Conservation (phyloP, 2,329 filamentous ascomycete genomes). For the Ceratocystis diversiconidia region DNA sequence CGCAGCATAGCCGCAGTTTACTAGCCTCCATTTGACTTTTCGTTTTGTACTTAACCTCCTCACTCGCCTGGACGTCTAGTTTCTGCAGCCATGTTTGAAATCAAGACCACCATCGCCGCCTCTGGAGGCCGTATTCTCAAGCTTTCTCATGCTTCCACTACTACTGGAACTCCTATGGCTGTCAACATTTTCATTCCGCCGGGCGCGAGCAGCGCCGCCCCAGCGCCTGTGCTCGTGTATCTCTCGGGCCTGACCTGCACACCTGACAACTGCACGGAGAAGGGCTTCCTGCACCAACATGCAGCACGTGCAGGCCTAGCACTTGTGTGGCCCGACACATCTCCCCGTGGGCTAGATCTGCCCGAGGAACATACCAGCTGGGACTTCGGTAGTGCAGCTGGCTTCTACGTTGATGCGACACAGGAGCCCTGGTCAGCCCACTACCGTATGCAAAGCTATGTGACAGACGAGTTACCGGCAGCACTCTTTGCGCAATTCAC, state of each 20-base stretch:
- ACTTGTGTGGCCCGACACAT: conserved; percentile 91
- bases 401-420: conserved; percentile 88
- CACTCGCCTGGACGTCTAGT: neutral
- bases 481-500: conserved; percentile 59
- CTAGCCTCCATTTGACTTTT: neutral
- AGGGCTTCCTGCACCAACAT: conserved; percentile 80
- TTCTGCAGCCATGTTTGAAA: conserved; percentile 58
- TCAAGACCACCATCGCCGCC: conserved; percentile 73
- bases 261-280: conserved; percentile 68
- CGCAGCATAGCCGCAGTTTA: neutral
- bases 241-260: conserved; percentile 91
- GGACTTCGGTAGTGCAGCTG: conserved; percentile 84
- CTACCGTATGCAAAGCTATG: conserved; percentile 93
- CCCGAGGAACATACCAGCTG: conserved; percentile 74
- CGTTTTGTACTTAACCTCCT: neutral
- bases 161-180: conserved; percentile 76
- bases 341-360: conserved; percentile 68
- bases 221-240: conserved; percentile 76
- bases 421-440: conserved; percentile 56
- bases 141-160: conserved; percentile 67
- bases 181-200: conserved; percentile 86
- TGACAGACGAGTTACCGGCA: conserved; percentile 73
- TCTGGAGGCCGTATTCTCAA: conserved; percentile 94
- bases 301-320: conserved; percentile 73
- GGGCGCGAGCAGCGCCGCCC: conserved; percentile 38